phyloP scores from a whole-genome alignment of 345 rosid species.

The Aethionema arabicum region DNA sequence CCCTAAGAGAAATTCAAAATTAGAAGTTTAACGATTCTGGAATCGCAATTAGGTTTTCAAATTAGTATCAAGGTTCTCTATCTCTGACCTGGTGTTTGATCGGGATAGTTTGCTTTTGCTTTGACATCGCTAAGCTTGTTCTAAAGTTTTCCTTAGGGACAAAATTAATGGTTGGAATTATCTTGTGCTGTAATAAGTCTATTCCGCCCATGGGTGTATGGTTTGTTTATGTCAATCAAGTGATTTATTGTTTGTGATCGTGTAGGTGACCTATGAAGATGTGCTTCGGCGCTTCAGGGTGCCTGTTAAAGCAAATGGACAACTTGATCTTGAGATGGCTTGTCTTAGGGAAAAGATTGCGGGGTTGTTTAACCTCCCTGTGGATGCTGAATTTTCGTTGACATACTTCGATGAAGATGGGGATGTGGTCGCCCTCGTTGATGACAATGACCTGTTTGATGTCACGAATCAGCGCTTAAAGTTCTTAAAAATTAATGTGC shows the following conservation, averaged over 20 bases:
- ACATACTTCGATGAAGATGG: conserved; percentile 93
- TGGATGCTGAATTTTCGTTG: conserved; percentile 50
- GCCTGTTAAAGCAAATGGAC: conserved; percentile 43
- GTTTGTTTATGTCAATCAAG: neutral
- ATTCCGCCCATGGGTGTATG: neutral
- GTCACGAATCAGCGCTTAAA: conserved; percentile 69
- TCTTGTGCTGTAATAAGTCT: neutral
- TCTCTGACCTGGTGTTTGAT: too few species aligned
- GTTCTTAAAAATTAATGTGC: conserved; percentile 64
- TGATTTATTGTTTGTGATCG: conserved; percentile 20
- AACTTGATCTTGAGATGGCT: conserved; percentile 67
- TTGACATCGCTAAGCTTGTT: neutral
- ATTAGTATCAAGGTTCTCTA: conserved; percentile 1
- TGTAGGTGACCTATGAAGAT: conserved; percentile 69
- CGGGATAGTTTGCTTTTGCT: neutral
- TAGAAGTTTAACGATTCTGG: neutral
- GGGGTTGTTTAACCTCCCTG: conserved; percentile 57
- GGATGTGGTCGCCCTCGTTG: conserved; percentile 73
- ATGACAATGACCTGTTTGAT: conserved; percentile 71
- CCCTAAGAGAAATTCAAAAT: neutral
- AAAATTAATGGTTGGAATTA: neutral
- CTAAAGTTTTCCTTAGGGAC: neutral
- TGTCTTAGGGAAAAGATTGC: conserved; percentile 61
- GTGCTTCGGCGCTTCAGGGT: conserved; percentile 85
- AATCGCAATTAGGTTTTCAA: neutral